Percentiles rank a stretch among this genome's conserved stretches.
Conservation (phyloP, 331 rosid species). For the Rhamnella rubrinervis region DNA sequence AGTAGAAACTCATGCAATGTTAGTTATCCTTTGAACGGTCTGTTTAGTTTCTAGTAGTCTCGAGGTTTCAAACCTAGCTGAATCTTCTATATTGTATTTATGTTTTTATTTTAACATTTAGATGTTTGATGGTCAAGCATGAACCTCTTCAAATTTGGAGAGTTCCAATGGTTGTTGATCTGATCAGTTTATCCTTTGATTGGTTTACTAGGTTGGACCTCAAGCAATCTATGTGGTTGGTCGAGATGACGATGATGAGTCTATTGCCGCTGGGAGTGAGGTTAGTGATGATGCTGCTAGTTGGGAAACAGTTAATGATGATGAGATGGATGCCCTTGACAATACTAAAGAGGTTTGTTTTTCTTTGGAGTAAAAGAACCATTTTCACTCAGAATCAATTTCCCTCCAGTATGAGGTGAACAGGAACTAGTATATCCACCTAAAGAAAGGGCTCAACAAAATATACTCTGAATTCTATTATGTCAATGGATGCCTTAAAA, state of each 20-base stretch:
- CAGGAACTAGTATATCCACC: constrained; percentile 10
- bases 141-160: not conserved
- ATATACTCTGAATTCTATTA: not conserved
- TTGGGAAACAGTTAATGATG: constrained; percentile 95
- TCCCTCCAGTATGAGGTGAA: constrained; percentile 22
- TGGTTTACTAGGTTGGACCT: constrained; percentile 80
- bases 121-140: not conserved
- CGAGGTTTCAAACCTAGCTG: not conserved
- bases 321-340: constrained; percentile 57
- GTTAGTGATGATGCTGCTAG: constrained; percentile 85
- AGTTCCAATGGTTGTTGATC: constrained; percentile 10
- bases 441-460: not conserved
- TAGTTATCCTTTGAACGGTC: constrained; percentile 10
- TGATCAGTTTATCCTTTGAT: constrained; percentile 23
- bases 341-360: constrained; percentile 66
- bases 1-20: constrained; percentile 13
- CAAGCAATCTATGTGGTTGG: constrained; percentile 99
- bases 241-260: constrained; percentile 93
- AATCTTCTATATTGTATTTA: not conserved
- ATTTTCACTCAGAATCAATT: constrained; percentile 23
- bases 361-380: constrained; percentile 21
- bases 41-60: constrained; percentile 14
- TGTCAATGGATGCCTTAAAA: too few relatives aligned
- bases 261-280: constrained; percentile 88
- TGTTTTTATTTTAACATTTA: not conserved